These are phyloP conservation scores for Porodaedalea pini DNA, from an alignment of 1,284 basidiomycete species.

Conservation along the genomic window DNA sequence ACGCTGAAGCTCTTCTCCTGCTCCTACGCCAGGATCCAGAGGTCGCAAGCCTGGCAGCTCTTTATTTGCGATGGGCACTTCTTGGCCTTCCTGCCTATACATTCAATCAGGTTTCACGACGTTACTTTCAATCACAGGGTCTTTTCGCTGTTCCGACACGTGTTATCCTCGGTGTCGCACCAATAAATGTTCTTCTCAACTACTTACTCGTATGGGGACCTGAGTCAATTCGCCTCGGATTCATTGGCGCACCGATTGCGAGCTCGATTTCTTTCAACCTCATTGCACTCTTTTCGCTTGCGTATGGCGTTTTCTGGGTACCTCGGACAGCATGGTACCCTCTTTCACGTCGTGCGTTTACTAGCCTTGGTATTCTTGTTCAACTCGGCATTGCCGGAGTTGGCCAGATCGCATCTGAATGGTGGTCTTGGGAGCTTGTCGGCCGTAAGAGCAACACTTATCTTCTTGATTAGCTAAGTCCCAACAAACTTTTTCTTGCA, in stretches of 20 bases:
- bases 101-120: slow-evolving; percentile 67
- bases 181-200: slow-evolving; percentile 82
- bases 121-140: slow-evolving; percentile 88
- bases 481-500: neutral
- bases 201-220: slow-evolving; percentile 89
- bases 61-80: slow-evolving; percentile 76
- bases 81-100: slow-evolving; percentile 88
- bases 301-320: slow-evolving; percentile 73
- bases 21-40: slow-evolving; percentile 81
- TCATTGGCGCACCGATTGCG: slow-evolving; percentile 89
- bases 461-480: slow-evolving; percentile 30
- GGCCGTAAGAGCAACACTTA: slow-evolving; percentile 38
- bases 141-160: slow-evolving; percentile 86
- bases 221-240: slow-evolving; percentile 73
- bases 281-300: slow-evolving; percentile 62
- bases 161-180: slow-evolving; percentile 81
- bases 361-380: slow-evolving; percentile 67
- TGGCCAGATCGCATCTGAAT: slow-evolving; percentile 67
- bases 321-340: slow-evolving; percentile 86
- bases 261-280: slow-evolving; percentile 88
- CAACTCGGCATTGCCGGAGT: slow-evolving; percentile 80
- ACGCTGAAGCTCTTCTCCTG: slow-evolving; percentile 76
- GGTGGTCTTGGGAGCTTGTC: slow-evolving; percentile 90
- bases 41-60: slow-evolving; percentile 74
- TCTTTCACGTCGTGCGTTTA: slow-evolving; percentile 61